Conservation (phyloP, 257 asterid species). For the Solanum appendiculatum region DNA sequence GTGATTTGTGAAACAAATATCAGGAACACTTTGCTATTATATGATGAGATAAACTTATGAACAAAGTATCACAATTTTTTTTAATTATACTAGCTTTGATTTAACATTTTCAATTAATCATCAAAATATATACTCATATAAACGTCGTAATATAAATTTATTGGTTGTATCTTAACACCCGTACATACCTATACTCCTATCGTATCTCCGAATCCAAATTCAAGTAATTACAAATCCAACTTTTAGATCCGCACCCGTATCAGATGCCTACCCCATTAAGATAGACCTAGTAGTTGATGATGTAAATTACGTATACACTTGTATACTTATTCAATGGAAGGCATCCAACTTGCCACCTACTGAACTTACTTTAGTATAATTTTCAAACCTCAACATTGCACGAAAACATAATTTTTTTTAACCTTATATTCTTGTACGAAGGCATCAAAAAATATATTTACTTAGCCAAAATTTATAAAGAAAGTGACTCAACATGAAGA, state of each 20-base stretch:
- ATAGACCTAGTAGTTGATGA: background rate
- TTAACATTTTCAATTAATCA: background rate
- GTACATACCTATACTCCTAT: background rate
- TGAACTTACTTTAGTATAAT: slow-evolving; percentile 14
- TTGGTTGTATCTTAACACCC: background rate
- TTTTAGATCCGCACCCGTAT: background rate
- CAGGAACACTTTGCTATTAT: background rate
- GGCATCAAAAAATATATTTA: background rate
- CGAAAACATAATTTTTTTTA: slow-evolving; percentile 30
- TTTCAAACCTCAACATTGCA: slow-evolving; percentile 31
- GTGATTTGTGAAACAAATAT: background rate
- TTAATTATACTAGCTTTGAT: background rate
- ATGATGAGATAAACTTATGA: background rate
- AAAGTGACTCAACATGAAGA: background rate
- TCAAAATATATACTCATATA: background rate
- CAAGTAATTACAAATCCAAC: background rate
- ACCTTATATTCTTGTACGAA: background rate
- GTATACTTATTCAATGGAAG: slow-evolving; percentile 10
- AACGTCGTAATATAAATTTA: background rate
- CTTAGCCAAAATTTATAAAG: background rate
- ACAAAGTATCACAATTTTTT: background rate
- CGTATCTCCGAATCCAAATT: background rate
- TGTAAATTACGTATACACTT: background rate
- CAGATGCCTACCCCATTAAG: background rate
- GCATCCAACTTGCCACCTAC: slow-evolving; percentile 79